phyloP scores from a whole-genome alignment of 805 yeast genomes.

The Zygotorulaspora danielsina region DNA sequence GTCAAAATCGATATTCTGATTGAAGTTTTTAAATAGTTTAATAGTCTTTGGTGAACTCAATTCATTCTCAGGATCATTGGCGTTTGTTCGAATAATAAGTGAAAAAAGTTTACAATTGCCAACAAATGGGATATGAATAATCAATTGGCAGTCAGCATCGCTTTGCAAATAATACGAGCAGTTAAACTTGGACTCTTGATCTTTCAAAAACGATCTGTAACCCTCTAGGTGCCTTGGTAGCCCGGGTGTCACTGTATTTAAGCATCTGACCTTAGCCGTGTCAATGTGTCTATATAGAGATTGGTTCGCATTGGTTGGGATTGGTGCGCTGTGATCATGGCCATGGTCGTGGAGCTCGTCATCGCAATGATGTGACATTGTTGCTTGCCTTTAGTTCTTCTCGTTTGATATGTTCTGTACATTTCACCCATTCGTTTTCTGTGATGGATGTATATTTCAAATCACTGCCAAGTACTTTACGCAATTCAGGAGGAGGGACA shows the following conservation, averaged over 20 bases:
- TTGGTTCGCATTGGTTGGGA: constrained; percentile 66
- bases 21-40: constrained; percentile 64
- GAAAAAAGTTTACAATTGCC: constrained; percentile 72
- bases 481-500: background rate
- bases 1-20: constrained; percentile 67
- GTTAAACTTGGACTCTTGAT: constrained; percentile 46
- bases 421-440: background rate
- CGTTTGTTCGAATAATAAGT: constrained; percentile 61
- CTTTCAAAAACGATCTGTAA: constrained; percentile 47
- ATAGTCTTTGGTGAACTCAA: constrained; percentile 65
- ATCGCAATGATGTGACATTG: constrained; percentile 36
- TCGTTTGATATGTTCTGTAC: background rate
- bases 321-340: constrained; percentile 52
- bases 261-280: constrained; percentile 52
- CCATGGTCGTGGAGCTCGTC: constrained; percentile 35
- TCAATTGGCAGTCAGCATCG: constrained; percentile 79
- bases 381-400: background rate
- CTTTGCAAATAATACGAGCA: constrained; percentile 48
- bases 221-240: constrained; percentile 39
- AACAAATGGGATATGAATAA: constrained; percentile 75
- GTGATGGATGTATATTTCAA: background rate
- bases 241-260: constrained; percentile 54
- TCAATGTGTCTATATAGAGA: constrained; percentile 62
- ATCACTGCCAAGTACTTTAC: no score
- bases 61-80: constrained; percentile 34